Evolutionary conservation across 805 yeast genomes (phyloP).

Genomic region (Pichia deserticola): DNA sequence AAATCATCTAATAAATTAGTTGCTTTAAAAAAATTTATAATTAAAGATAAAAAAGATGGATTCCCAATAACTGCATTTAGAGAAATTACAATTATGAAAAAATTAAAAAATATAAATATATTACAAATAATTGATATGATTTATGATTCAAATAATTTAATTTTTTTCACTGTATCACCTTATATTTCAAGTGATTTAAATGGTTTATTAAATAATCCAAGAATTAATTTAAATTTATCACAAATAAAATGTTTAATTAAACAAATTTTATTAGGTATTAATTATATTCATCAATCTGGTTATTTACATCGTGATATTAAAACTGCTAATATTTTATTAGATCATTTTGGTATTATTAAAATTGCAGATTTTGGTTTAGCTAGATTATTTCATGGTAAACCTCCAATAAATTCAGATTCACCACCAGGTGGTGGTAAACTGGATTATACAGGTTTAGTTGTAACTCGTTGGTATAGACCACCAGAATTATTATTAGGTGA

Average conservation of each 20-base stretch:
- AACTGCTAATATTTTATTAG: slow-evolving; percentile 88
- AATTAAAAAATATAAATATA: slow-evolving; percentile 60
- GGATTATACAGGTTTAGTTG: slow-evolving; percentile 61
- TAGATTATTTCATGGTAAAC: slow-evolving; percentile 40
- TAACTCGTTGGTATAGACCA: slow-evolving; percentile 96
- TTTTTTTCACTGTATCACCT: slow-evolving; percentile 82
- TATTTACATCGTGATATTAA: slow-evolving; percentile 86
- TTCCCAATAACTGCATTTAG: slow-evolving; percentile 94
- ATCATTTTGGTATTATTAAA: slow-evolving; percentile 67
- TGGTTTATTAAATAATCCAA: slow-evolving; percentile 79
- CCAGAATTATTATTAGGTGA: slow-evolving; percentile 90
- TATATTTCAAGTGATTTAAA: slow-evolving; percentile 90
- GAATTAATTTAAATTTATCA: slow-evolving; percentile 47
- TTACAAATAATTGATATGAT: slow-evolving; percentile 76
- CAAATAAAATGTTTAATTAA: slow-evolving; percentile 78
- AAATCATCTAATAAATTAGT: slow-evolving; percentile 52
- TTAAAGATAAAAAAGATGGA: slow-evolving; percentile 69
- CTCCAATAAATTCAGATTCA: slow-evolving; percentile 17
- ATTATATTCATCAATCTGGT: slow-evolving; percentile 61
- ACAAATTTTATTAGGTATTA: slow-evolving; percentile 74
- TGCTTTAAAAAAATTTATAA: slow-evolving; percentile 81
- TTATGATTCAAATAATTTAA: slow-evolving; percentile 35
- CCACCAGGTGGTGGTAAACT: slow-evolving; percentile 49
- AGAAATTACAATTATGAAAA: slow-evolving; percentile 77
- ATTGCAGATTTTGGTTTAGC: slow-evolving; percentile 97